These are phyloP conservation scores for Sclerotiophoma versabilis DNA, from an alignment of 2,329 filamentous ascomycete species.

Conservation along the genomic window DNA sequence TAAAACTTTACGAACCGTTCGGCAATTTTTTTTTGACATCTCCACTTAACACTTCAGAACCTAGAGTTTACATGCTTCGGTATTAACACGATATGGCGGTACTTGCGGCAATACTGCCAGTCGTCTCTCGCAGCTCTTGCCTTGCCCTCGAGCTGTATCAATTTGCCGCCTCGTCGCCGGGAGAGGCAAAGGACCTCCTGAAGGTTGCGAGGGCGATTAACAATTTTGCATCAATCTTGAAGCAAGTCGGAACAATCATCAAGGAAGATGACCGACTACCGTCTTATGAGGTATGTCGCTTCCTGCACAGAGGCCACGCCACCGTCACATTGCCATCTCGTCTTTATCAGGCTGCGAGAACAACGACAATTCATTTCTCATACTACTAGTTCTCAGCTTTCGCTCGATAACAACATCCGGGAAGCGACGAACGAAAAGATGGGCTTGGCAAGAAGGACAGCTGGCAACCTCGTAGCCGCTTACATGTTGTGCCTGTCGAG, in stretches of 20 bases:
- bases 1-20: conserved; percentile 20
- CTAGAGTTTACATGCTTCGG: conserved; percentile 1
- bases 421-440: too few relatives aligned
- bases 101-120: conserved; percentile 44
- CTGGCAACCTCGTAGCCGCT: not conserved
- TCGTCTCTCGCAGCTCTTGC: conserved; percentile 42
- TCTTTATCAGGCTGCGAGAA: not conserved
- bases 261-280: conserved; percentile 48
- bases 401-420: not conserved
- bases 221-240: conserved; percentile 45
- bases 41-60: conserved; percentile 7
- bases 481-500: not conserved
- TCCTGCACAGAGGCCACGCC: not conserved
- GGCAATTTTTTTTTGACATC: conserved; percentile 28
- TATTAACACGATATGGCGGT: conserved; percentile 39
- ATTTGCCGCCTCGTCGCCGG: conserved; percentile 33
- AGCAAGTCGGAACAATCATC: conserved; percentile 49
- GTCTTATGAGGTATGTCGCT: conserved; percentile 42
- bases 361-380: not conserved
- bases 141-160: conserved; percentile 46
- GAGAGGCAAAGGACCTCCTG: conserved; percentile 36
- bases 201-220: conserved; percentile 45
- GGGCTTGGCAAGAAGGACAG: not conserved
- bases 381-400: not conserved
- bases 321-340: not conserved